phyloP scores from a whole-genome alignment of 768 basidiomycete genomes.

The Mycena albidolilacea region DNA sequence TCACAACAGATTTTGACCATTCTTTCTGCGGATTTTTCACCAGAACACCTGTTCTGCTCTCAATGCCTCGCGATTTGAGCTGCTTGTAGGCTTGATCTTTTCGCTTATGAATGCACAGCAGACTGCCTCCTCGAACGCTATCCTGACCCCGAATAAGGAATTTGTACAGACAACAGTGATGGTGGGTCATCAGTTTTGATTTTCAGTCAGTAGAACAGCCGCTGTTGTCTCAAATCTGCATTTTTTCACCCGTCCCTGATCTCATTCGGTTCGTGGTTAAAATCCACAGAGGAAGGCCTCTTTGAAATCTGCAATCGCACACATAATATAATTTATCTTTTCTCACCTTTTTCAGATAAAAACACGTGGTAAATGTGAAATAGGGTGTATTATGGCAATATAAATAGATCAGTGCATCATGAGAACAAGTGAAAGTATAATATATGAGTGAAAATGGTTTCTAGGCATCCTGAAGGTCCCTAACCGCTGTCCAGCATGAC shows the following conservation, averaged over 20 bases:
- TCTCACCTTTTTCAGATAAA: constrained; percentile 1
- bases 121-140: constrained; percentile 2
- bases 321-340: neutral
- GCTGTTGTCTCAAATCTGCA: neutral
- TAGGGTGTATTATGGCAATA: neutral
- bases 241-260: neutral
- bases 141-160: neutral
- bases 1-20: neutral
- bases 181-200: neutral
- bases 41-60: too few species aligned
- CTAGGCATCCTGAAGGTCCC: constrained; percentile 1
- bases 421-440: neutral
- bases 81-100: neutral
- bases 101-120: neutral
- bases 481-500: neutral
- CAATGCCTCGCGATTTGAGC: neutral
- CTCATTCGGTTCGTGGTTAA: neutral
- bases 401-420: neutral
- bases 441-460: constrained; percentile 1
- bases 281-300: neutral
- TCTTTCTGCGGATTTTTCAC: neutral
- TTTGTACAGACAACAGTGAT: neutral
- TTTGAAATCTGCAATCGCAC: neutral
- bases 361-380: neutral
- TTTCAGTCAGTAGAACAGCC: neutral